A percentile compares a stretch with the other conserved stretches of the same genome.
Conservation (phyloP, 1,284 basidiomycete species). For the Xerocomus amazonicus region DNA sequence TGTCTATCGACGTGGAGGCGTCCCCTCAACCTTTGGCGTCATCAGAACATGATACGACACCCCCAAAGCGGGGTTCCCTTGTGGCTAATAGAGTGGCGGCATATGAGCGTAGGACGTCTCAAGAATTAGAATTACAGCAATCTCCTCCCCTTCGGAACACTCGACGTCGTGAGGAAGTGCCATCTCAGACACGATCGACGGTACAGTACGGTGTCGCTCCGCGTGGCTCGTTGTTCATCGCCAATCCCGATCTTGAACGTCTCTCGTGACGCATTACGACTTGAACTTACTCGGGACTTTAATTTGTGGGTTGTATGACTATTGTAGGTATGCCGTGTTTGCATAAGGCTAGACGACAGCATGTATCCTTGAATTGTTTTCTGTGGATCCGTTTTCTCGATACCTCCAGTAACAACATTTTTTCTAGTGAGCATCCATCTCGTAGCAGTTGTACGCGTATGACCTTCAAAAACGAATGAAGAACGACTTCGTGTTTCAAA, state of each 20-base stretch:
- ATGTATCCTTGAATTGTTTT: slow-evolving; percentile 1
- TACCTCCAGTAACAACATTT: slow-evolving; percentile 4
- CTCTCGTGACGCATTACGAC: slow-evolving; percentile 13
- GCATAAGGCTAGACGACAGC: slow-evolving; percentile 2
- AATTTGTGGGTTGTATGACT: not conserved
- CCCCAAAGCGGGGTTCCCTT: slow-evolving; percentile 2
- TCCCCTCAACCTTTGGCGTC: too few species aligned
- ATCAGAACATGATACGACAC: not conserved
- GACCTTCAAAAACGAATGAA: not conserved
- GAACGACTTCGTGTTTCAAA: not conserved
- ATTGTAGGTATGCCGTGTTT: slow-evolving; percentile 6
- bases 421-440: not conserved
- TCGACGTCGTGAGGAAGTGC: slow-evolving; percentile 27
- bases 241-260: slow-evolving; percentile 43
- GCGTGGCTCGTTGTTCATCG: slow-evolving; percentile 45
- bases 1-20: not conserved
- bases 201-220: slow-evolving; percentile 46
- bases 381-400: slow-evolving; percentile 4
- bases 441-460: not conserved
- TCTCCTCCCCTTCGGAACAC: slow-evolving; percentile 29
- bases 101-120: slow-evolving; percentile 40
- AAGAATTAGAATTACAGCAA: slow-evolving; percentile 20
- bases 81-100: slow-evolving; percentile 38
- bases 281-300: slow-evolving; percentile 3
- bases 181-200: slow-evolving; percentile 28